These are phyloP conservation scores for Penicillium salamii DNA, from an alignment of 495 filamentous ascomycete genomes.

Conservation along the genomic window DNA sequence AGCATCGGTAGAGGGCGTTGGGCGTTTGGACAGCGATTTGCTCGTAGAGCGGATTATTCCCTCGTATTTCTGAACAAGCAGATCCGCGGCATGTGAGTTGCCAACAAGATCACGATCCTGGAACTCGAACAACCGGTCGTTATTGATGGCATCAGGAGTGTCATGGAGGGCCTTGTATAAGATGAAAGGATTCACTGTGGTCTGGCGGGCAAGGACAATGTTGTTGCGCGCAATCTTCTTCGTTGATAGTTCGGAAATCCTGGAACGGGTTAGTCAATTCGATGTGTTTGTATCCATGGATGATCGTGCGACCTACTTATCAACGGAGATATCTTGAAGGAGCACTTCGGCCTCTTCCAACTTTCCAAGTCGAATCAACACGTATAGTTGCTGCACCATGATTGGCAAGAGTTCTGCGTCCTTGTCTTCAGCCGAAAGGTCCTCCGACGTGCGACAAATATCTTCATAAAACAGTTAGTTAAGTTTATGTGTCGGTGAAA, in stretches of 20 bases:
- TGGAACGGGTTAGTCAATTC: slow-evolving; percentile 34
- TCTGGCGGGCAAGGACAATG: slow-evolving; percentile 55
- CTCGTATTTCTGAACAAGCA: slow-evolving; percentile 74
- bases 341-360: slow-evolving; percentile 67
- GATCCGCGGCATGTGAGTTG: slow-evolving; percentile 68
- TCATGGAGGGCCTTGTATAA: slow-evolving; percentile 65
- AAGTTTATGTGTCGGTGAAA: background rate
- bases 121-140: slow-evolving; percentile 73
- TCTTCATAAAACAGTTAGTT: slow-evolving; percentile 42
- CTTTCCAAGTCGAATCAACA: slow-evolving; percentile 69
- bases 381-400: slow-evolving; percentile 80
- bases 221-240: slow-evolving; percentile 79
- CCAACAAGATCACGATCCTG: slow-evolving; percentile 66
- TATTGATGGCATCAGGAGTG: slow-evolving; percentile 54
- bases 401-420: slow-evolving; percentile 81
- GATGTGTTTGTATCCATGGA: slow-evolving; percentile 4
- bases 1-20: slow-evolving; percentile 54
- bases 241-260: slow-evolving; percentile 75
- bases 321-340: slow-evolving; percentile 59
- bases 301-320: slow-evolving; percentile 49
- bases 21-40: slow-evolving; percentile 51
- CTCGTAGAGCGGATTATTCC: slow-evolving; percentile 68
- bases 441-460: slow-evolving; percentile 79
- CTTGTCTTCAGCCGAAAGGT: slow-evolving; percentile 80
- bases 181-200: slow-evolving; percentile 70